Conservation (phyloP, 2,329 filamentous ascomycete genomes). For the Ophiocordyceps robertsii region DNA sequence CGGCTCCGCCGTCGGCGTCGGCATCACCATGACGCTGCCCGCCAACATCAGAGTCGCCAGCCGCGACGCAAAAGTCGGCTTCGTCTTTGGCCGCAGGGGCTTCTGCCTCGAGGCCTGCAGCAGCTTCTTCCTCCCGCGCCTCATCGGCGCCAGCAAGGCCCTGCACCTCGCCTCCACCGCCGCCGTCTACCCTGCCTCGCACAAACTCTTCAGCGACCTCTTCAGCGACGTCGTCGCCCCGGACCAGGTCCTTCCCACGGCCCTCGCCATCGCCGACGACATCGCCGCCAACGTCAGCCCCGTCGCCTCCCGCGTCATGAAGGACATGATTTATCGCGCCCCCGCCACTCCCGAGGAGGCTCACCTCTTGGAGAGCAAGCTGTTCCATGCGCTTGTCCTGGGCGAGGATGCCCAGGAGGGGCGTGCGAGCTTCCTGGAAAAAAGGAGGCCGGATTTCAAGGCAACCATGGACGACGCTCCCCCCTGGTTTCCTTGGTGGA, state of each 20-base stretch:
- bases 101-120: slow-evolving; percentile 60
- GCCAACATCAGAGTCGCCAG: slow-evolving; percentile 40
- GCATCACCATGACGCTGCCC: slow-evolving; percentile 48
- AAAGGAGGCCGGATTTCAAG: slow-evolving; percentile 48
- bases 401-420: slow-evolving; percentile 51
- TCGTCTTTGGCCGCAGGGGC: slow-evolving; percentile 59
- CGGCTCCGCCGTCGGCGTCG: slow-evolving; percentile 45
- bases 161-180: slow-evolving; percentile 57
- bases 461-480: slow-evolving; percentile 49
- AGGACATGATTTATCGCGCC: slow-evolving; percentile 55
- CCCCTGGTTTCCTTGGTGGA: slow-evolving; percentile 55
- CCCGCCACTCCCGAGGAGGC: slow-evolving; percentile 50
- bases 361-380: slow-evolving; percentile 53
- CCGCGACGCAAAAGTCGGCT: slow-evolving; percentile 51
- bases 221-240: slow-evolving; percentile 53
- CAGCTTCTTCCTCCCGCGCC: slow-evolving; percentile 57
- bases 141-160: slow-evolving; percentile 52
- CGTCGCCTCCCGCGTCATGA: slow-evolving; percentile 53
- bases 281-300: slow-evolving; percentile 52
- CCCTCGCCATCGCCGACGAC: slow-evolving; percentile 52
- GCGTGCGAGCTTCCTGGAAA: slow-evolving; percentile 51
- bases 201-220: slow-evolving; percentile 41
- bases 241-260: slow-evolving; percentile 48
- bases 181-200: slow-evolving; percentile 36
- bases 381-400: slow-evolving; percentile 48